These are phyloP conservation scores for Capsicum rhomboideum DNA, from an alignment of 257 asterid genomes.

Conservation along the genomic window DNA sequence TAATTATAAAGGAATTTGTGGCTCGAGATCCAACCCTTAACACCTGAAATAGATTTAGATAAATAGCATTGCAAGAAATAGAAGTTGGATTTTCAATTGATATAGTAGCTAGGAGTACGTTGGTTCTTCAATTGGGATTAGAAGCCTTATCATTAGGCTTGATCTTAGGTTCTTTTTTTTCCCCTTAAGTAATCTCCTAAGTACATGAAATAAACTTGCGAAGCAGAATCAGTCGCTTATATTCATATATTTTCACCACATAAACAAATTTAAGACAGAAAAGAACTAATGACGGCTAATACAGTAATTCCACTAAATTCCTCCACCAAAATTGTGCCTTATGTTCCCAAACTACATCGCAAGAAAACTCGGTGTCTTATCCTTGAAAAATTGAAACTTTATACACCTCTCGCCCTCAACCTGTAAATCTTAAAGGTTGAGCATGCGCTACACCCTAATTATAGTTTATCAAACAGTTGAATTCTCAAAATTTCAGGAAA, in stretches of 20 bases:
- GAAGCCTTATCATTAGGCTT: no score
- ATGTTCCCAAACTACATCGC: slow-evolving; percentile 46
- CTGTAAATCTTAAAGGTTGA: slow-evolving; percentile 13
- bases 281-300: neutral
- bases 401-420: slow-evolving; percentile 16
- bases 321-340: neutral
- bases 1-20: neutral
- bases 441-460: slow-evolving; percentile 31
- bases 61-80: neutral
- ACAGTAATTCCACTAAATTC: neutral
- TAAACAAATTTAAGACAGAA: neutral
- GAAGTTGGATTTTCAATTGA: neutral
- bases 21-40: neutral
- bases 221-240: neutral
- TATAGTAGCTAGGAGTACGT: neutral
- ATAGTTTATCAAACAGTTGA: slow-evolving; percentile 22
- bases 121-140: neutral
- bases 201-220: neutral
- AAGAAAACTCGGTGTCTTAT: slow-evolving; percentile 21
- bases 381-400: slow-evolving; percentile 23
- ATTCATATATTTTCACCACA: neutral
- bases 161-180: neutral
- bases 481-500: slow-evolving; percentile 19
- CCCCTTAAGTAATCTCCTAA: neutral
- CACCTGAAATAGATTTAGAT: neutral